Evolutionary conservation across 371 early-diverging fungal genomes (phyloP), one percentile per base, ranked within the genome.

Genomic region (Zychaea mexicana): DNA sequence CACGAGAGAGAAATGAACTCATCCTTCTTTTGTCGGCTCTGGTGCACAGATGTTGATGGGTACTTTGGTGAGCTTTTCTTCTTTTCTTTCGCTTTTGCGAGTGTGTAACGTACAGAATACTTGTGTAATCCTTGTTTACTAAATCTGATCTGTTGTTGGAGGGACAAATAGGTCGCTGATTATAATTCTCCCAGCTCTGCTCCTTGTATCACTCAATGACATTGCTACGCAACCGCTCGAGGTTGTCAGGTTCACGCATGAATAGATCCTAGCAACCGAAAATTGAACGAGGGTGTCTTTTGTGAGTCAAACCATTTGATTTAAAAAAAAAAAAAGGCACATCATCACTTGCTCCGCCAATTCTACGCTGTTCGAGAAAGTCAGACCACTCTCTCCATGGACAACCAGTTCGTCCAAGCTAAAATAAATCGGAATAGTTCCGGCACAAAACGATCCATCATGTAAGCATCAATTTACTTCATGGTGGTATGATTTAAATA

Each of bases 361-460:
- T 70, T 94, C 89, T 12, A 75, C 74, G 2, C 92, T 79, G 31
- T 57, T 78, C 58, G 79, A 66, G 73, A 97, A 97, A 45, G 92
- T 75, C 38, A 94, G 66, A 1, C 98, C 98, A 65, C 95, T 96
- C 45, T 79, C 67, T 13, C 81, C 84, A 61, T 92, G 79, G 2
- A 76, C 58, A 1, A 97, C 94, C 15, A 97, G 81, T 64, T 97
- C 98, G 57, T 79, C 67, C 53, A 96, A 71, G 73, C 94, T 93
- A 74, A 6, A 39, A 60, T 22, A 19, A 26, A 5, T n/a, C n/a
- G n/a, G n/a, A n/a, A n/a, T n/a, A n/a, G n/a, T n/a, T n/a, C n/a
- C n/a, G n/a, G n/a, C n/a, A n/a, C n/a, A n/a, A n/a, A n/a, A n/a
- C n/a, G n/a, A n/a, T n/a, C n/a, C n/a, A n/a, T n/a, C n/a, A n/a